Percentiles rank a stretch among this genome's conserved stretches.
These are phyloP conservation scores for Erodium chrysanthum DNA, from an alignment of 441 rosid genomes.

Conservation along the genomic window DNA sequence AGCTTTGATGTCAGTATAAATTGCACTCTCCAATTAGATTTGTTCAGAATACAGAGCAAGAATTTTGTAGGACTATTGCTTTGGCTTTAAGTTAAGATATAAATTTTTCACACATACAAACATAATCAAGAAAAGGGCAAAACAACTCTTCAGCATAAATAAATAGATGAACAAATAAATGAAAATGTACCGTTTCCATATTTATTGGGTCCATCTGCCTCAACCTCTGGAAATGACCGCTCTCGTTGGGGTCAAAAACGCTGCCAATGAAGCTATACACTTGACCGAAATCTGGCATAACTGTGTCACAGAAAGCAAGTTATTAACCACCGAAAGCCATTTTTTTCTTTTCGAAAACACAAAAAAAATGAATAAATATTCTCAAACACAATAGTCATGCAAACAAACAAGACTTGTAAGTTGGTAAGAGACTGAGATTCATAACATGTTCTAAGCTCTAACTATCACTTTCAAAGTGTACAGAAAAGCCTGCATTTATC, in stretches of 20 bases:
- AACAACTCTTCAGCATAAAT: background rate
- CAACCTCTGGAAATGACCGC: constrained; percentile 1
- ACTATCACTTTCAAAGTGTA: background rate
- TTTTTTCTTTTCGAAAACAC: too few relatives aligned
- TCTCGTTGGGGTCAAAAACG: constrained; percentile 4
- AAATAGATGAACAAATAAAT: background rate
- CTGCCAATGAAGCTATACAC: constrained; percentile 7
- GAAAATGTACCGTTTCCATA: background rate
- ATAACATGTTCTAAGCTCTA: too few relatives aligned
- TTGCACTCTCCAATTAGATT: too few relatives aligned
- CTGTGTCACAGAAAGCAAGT: background rate
- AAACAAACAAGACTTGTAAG: too few relatives aligned
- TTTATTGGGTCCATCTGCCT: constrained; percentile 5
- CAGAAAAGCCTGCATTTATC: too few relatives aligned
- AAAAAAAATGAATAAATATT: too few relatives aligned
- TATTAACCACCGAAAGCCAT: background rate
- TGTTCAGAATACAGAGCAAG: too few relatives aligned
- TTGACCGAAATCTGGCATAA: constrained; percentile 6
- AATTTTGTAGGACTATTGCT: too few relatives aligned
- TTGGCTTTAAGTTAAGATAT: background rate
- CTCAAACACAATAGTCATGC: too few relatives aligned
- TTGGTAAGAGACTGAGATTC: background rate
- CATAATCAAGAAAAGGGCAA: background rate
- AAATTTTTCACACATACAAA: background rate
- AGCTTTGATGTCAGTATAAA: too few relatives aligned